Evolutionary conservation across 495 filamentous ascomycete species (phyloP).

Genomic region (Trichoderma orchidacearum): DNA sequence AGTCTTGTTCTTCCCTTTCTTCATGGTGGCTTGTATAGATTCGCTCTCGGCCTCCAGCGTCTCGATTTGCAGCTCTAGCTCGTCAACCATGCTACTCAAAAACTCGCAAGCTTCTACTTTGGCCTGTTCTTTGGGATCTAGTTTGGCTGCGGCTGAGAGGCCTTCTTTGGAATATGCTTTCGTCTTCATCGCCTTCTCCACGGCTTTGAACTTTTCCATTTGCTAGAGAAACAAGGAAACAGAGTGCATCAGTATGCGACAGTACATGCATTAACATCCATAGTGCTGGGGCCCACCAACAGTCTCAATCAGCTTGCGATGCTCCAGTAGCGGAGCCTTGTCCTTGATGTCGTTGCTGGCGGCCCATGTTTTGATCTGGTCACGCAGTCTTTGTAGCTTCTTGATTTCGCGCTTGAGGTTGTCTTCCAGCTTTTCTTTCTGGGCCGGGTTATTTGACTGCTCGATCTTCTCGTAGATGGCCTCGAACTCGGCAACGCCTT

Average conservation of each 20-base stretch:
- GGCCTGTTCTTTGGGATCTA: constrained; percentile 91
- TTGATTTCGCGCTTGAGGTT: constrained; percentile 98
- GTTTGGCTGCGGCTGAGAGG: constrained; percentile 72
- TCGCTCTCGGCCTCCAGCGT: constrained; percentile 84
- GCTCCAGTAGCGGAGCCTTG: constrained; percentile 85
- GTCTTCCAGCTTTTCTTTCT: constrained; percentile 97
- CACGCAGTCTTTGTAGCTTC: constrained; percentile 91
- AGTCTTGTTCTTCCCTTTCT: constrained; percentile 80
- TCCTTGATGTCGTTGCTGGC: constrained; percentile 97
- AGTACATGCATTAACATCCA: constrained; percentile 1
- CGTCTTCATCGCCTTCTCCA: constrained; percentile 99
- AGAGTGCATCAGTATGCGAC: constrained; percentile 3
- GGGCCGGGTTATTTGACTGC: constrained; percentile 75
- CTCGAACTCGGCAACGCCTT: constrained; percentile 89
- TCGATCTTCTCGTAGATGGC: constrained; percentile 92
- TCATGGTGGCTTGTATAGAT: constrained; percentile 70
- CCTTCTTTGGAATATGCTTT: constrained; percentile 99
- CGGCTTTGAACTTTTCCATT: constrained; percentile 99
- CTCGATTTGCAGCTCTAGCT: constrained; percentile 87
- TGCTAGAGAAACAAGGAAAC: constrained; percentile 43
- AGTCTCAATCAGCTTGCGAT: constrained; percentile 90
- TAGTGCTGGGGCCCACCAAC: constrained; percentile 30
- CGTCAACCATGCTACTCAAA: constrained; percentile 74
- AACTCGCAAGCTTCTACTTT: constrained; percentile 79
- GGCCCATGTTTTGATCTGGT: constrained; percentile 99